Conservation (phyloP, 371 early-diverging fungal species). For the Encephalitozoon hellem region DNA sequence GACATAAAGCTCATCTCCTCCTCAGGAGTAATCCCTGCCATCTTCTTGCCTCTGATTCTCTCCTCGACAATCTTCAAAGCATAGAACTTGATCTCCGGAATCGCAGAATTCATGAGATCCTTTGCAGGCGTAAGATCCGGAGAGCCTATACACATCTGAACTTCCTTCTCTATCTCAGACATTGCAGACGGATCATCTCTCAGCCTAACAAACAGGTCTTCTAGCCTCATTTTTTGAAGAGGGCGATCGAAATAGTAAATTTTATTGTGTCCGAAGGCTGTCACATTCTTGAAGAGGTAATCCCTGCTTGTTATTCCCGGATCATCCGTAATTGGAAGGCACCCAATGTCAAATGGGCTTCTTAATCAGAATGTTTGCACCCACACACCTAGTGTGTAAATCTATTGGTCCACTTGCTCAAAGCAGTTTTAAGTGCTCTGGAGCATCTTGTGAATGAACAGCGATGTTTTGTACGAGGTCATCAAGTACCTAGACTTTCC, state of each 20-base stretch:
- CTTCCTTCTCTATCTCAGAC: constrained; percentile 36
- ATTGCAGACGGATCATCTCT: constrained; percentile 25
- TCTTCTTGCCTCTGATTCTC: constrained; percentile 18
- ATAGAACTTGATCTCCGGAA: constrained; percentile 29
- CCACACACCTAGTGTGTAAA: neutral
- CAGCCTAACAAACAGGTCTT: constrained; percentile 22
- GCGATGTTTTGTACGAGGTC: constrained; percentile 4
- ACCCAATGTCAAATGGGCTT: neutral
- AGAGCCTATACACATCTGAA: constrained; percentile 7
- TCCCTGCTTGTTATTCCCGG: neutral
- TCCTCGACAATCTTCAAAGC: constrained; percentile 43
- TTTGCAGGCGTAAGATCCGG: neutral
- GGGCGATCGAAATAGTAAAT: neutral
- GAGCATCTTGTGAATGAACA: constrained; percentile 2
- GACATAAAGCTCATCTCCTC: constrained; percentile 28
- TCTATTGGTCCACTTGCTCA: neutral
- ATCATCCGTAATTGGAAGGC: neutral
- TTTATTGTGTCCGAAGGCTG: neutral
- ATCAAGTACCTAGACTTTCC: constrained; percentile 12
- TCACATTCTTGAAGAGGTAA: neutral
- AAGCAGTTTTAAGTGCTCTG: neutral
- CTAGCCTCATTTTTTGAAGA: constrained; percentile 13
- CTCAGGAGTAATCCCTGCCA: neutral
- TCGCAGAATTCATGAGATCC: constrained; percentile 1
- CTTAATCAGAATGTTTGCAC: neutral